Evolutionary conservation across 306 rosid genomes (phyloP).

Genomic region (Vigna hirtella): DNA sequence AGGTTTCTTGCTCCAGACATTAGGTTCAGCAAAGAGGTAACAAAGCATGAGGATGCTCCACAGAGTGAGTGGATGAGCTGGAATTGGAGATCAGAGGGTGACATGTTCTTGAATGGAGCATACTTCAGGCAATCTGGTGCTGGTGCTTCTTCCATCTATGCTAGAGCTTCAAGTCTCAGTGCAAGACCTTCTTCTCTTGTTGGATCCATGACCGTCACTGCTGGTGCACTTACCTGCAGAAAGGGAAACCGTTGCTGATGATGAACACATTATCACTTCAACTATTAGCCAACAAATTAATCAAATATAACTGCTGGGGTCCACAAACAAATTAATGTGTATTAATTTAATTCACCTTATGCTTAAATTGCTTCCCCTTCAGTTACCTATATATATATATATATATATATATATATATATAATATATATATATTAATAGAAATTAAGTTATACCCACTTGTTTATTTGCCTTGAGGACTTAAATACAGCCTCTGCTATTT

Average conservation of each 20-base stretch:
- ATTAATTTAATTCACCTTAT: constrained; percentile 7
- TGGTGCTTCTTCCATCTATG: constrained; percentile 63
- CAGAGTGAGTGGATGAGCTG: constrained; percentile 70
- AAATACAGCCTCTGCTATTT: constrained; percentile 40
- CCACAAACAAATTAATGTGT: constrained; percentile 2
- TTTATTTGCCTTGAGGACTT: constrained; percentile 27
- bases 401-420: too few relatives aligned
- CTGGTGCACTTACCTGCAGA: constrained; percentile 81
- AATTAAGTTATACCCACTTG: constrained; percentile 31
- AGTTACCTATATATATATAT: neutral
- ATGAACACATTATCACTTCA: neutral
- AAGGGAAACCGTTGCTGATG: constrained; percentile 67
- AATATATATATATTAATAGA: constrained; percentile 20
- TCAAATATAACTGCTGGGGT: neutral
- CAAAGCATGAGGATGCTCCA: constrained; percentile 78
- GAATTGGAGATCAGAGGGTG: constrained; percentile 96
- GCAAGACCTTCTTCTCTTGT: constrained; percentile 87
- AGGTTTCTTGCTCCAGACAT: constrained; percentile 75
- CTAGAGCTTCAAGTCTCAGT: constrained; percentile 80
- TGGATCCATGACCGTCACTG: constrained; percentile 73
- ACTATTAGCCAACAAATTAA: neutral
- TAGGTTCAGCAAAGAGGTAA: constrained; percentile 73
- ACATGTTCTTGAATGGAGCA: constrained; percentile 82
- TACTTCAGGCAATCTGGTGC: constrained; percentile 79
- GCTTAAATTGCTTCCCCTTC: constrained; percentile 27